phyloP scores from a whole-genome alignment of 208 protist genomes.

The Acanthamoeba castellanii region DNA sequence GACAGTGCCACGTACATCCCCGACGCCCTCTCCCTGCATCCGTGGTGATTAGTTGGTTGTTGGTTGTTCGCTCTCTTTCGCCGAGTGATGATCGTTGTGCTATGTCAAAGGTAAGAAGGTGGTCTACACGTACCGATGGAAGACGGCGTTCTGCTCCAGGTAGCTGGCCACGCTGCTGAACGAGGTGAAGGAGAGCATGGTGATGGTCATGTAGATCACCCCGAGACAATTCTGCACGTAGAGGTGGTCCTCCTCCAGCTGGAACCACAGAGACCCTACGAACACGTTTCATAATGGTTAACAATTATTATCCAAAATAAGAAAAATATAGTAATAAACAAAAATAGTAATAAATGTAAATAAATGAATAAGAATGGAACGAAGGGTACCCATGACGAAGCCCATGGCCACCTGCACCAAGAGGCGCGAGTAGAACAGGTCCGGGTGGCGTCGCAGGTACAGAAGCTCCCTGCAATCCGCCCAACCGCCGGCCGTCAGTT shows the following conservation, averaged over 20 bases:
- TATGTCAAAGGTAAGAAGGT: too few species aligned
- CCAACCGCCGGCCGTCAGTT: too few species aligned
- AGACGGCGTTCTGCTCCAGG: conserved; percentile 35
- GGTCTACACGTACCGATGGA: too few species aligned
- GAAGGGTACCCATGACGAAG: too few species aligned
- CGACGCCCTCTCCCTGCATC: background rate
- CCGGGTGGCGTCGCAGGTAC: background rate
- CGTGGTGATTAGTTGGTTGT: background rate
- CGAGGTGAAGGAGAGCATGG: conserved; percentile 13
- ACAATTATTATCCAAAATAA: too few species aligned
- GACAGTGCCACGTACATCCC: conserved; percentile 13
- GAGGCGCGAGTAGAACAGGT: conserved; percentile 11
- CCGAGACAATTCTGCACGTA: conserved; percentile 24
- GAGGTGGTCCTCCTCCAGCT: background rate
- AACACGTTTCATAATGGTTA: too few species aligned
- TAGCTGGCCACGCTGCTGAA: conserved; percentile 36
- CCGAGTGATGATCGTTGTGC: too few species aligned
- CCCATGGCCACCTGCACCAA: conserved; percentile 22
- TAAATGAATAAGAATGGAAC: too few species aligned
- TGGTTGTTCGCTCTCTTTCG: too few species aligned
- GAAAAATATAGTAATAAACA: too few species aligned
- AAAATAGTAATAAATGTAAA: too few species aligned
- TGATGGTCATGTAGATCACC: conserved; percentile 43
- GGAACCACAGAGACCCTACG: conserved; percentile 22
- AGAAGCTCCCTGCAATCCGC: background rate